phyloP scores from a whole-genome alignment of 495 filamentous ascomycete species.

The Aspergillus bridgeri region DNA sequence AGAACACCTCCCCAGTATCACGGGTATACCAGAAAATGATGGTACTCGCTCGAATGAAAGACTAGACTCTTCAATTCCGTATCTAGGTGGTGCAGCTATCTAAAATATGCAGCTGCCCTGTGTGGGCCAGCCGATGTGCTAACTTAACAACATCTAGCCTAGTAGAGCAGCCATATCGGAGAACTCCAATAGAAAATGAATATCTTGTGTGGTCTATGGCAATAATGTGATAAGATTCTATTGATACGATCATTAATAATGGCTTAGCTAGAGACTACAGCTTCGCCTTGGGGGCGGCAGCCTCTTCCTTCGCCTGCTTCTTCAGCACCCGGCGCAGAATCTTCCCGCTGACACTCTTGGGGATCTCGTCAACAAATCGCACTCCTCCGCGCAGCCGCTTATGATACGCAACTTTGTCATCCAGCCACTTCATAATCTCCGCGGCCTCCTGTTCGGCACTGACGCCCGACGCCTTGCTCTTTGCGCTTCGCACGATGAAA shows the following conservation, averaged over 20 bases:
- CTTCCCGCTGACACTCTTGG: conserved; percentile 85
- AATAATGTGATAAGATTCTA: background rate
- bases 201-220: background rate
- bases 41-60: no score
- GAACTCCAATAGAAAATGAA: background rate
- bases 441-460: conserved; percentile 51
- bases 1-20: no score
- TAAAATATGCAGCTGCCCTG: no score
- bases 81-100: no score
- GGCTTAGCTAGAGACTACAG: conserved; percentile 24
- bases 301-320: conserved; percentile 47
- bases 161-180: no score
- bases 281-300: conserved; percentile 39
- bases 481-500: conserved; percentile 61
- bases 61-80: no score
- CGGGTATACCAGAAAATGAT: no score
- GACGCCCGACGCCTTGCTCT: conserved; percentile 52
- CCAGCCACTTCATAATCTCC: conserved; percentile 63
- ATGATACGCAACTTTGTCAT: conserved; percentile 59
- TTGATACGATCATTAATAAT: conserved; percentile 2
- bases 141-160: no score
- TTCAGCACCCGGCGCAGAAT: conserved; percentile 73
- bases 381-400: conserved; percentile 83
- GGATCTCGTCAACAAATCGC: conserved; percentile 74
- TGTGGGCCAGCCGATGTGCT: no score